Conservation (phyloP, 495 filamentous ascomycete species). For the Aspergillus campestris region DNA sequence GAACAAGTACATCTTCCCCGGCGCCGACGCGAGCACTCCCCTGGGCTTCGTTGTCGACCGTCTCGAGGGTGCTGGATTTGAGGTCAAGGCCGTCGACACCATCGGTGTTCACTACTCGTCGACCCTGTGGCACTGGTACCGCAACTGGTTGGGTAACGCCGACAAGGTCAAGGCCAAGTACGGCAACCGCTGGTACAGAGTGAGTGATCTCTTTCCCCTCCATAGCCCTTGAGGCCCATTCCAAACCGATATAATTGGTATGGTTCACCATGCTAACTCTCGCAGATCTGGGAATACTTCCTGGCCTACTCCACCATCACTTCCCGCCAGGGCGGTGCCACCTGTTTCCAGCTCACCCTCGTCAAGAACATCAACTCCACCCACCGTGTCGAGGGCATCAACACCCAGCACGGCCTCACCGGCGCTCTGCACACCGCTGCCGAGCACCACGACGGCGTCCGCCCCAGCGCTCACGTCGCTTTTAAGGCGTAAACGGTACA, state of each 20-base stretch:
- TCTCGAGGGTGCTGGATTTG: conserved; percentile 58
- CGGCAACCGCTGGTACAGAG: conserved; percentile 90
- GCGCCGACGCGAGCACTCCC: conserved; percentile 59
- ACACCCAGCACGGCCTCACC: conserved; percentile 63
- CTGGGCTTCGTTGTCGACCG: conserved; percentile 56
- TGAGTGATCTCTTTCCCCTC: conserved; percentile 40
- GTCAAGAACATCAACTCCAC: conserved; percentile 98
- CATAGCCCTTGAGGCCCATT: neutral
- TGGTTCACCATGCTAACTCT: conserved; percentile 7
- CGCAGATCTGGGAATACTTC: conserved; percentile 97
- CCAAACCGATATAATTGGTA: neutral
- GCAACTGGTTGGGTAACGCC: conserved; percentile 95
- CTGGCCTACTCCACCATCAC: conserved; percentile 88
- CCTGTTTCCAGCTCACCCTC: conserved; percentile 90
- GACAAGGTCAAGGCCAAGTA: conserved; percentile 96
- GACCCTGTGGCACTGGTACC: conserved; percentile 97
- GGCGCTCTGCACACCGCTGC: conserved; percentile 51
- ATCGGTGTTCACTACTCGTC: conserved; percentile 96
- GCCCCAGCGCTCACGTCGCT: conserved; percentile 33
- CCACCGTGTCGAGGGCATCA: conserved; percentile 83
- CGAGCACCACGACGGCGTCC: conserved; percentile 16
- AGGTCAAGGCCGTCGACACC: conserved; percentile 62
- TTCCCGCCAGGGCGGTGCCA: conserved; percentile 85
- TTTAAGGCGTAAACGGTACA: conserved; percentile 20
- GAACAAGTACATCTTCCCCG: conserved; percentile 72